A percentile compares a stretch with the other conserved stretches of the same genome.
Conservation (phyloP, 2,329 filamentous ascomycete genomes). For the Xylariaceae sp. region DNA sequence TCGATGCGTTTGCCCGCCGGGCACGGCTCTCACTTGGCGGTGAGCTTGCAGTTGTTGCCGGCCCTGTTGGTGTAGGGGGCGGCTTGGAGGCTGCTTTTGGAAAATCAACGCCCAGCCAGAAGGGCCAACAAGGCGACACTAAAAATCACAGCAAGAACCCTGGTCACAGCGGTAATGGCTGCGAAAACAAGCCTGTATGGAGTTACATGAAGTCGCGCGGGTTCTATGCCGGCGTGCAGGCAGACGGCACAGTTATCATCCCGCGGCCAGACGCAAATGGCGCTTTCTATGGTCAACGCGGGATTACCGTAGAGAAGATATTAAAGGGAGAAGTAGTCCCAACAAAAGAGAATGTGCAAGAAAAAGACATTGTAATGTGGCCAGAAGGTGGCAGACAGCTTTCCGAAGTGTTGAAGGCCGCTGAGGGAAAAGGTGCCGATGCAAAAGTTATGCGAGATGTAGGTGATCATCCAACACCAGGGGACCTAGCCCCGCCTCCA, state of each 20-base stretch:
- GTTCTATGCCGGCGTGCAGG: slow-evolving; percentile 83
- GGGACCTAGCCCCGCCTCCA: slow-evolving; percentile 30
- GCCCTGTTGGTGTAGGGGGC: slow-evolving; percentile 72
- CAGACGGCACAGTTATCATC: slow-evolving; percentile 86
- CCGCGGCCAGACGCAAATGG: slow-evolving; percentile 89
- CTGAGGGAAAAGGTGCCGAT: slow-evolving; percentile 43
- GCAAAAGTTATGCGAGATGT: slow-evolving; percentile 31
- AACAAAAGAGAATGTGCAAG: slow-evolving; percentile 40
- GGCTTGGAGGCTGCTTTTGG: slow-evolving; percentile 66
- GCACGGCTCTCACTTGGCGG: slow-evolving; percentile 77
- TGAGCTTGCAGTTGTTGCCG: slow-evolving; percentile 77
- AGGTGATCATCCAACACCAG: slow-evolving; percentile 34
- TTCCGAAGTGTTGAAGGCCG: slow-evolving; percentile 47
- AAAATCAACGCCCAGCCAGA: neutral
- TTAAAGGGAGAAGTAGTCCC: slow-evolving; percentile 51
- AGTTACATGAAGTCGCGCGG: slow-evolving; percentile 90
- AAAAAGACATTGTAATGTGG: slow-evolving; percentile 45
- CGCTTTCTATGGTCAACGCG: slow-evolving; percentile 75
- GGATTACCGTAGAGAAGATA: slow-evolving; percentile 54
- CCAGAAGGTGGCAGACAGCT: slow-evolving; percentile 47
- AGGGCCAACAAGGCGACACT: neutral
- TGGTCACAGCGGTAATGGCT: slow-evolving; percentile 15
- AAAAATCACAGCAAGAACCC: neutral
- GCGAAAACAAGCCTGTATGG: slow-evolving; percentile 66
- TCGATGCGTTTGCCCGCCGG: slow-evolving; percentile 75